Evolutionary conservation across 2,329 filamentous ascomycete species (phyloP).

Genomic region (Penicillium sp.): DNA sequence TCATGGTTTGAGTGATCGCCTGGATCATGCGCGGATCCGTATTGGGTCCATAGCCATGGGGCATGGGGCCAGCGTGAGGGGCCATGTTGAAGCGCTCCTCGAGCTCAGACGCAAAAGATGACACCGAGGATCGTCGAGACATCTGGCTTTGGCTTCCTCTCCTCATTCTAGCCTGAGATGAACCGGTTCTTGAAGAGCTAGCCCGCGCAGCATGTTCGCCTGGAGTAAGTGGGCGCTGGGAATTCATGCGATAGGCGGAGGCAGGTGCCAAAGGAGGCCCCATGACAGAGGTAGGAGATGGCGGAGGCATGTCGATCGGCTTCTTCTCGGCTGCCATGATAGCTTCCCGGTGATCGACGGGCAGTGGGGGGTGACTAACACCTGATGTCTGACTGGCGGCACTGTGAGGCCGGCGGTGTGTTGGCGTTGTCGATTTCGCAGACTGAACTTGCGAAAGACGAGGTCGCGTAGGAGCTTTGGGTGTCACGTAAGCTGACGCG

Average conservation of each 20-base stretch:
- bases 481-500: constrained; percentile 25
- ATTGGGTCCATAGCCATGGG: constrained; percentile 56
- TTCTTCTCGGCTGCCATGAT: constrained; percentile 69
- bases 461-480: constrained; percentile 27
- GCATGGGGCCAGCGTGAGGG: constrained; percentile 41
- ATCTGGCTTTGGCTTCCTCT: constrained; percentile 35
- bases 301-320: constrained; percentile 42
- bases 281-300: constrained; percentile 51
- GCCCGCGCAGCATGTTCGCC: constrained; percentile 42
- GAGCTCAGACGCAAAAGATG: constrained; percentile 89
- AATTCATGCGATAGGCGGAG: constrained; percentile 55
- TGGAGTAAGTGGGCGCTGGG: constrained; percentile 53
- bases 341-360: constrained; percentile 69
- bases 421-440: constrained; percentile 28
- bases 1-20: constrained; percentile 98
- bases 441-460: constrained; percentile 23
- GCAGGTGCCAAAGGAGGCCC: constrained; percentile 76
- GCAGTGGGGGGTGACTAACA: constrained; percentile 60
- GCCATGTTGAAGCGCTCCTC: constrained; percentile 81
- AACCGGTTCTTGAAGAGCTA: constrained; percentile 42
- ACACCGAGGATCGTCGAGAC: constrained; percentile 73
- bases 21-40: constrained; percentile 98
- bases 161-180: constrained; percentile 51
- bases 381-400: constrained; percentile 56
- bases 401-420: constrained; percentile 58